A percentile compares a stretch with the other conserved stretches of the same genome.
Conservation (phyloP, 106 monocot genomes). For the Acorus calamus region DNA sequence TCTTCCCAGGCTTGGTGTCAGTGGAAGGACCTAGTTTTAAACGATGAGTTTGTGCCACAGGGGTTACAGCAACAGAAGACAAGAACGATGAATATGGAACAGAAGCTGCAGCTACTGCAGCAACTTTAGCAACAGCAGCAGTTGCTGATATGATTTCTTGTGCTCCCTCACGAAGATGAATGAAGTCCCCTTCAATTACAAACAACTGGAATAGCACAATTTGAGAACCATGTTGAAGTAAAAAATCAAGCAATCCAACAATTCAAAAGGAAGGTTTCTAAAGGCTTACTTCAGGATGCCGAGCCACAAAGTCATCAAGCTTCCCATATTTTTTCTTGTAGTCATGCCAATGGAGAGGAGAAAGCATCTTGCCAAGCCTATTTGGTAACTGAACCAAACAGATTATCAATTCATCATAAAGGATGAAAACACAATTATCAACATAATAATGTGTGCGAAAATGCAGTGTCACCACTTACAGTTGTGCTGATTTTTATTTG, state of each 20-base stretch:
- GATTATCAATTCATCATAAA: not conserved
- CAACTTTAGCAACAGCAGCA: slow-evolving; percentile 84
- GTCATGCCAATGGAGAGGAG: slow-evolving; percentile 96
- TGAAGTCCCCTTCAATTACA: slow-evolving; percentile 84
- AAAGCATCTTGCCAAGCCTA: slow-evolving; percentile 90
- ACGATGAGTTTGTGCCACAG: slow-evolving; percentile 75
- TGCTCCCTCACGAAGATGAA: slow-evolving; percentile 93
- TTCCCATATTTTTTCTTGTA: slow-evolving; percentile 86
- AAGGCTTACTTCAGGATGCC: slow-evolving; percentile 82
- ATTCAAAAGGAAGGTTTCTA: too few relatives aligned
- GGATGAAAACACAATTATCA: not conserved
- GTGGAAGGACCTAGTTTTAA: slow-evolving; percentile 30
- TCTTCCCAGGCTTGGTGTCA: slow-evolving; percentile 29
- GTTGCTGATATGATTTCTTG: slow-evolving; percentile 93
- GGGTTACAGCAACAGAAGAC: slow-evolving; percentile 85
- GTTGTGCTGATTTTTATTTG: slow-evolving; percentile 80
- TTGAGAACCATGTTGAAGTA: slow-evolving; percentile 3
- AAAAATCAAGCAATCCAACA: too few relatives aligned
- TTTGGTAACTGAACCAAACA: slow-evolving; percentile 64
- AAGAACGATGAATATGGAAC: slow-evolving; percentile 50
- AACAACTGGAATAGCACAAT: slow-evolving; percentile 62
- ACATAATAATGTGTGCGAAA: too few relatives aligned
- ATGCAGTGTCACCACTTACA: slow-evolving; percentile 26
- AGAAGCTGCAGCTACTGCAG: slow-evolving; percentile 65
- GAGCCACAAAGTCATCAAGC: slow-evolving; percentile 79